Evolutionary conservation across 2,329 filamentous ascomycete genomes (phyloP), one percentile per base, ranked within the genome.

Genomic region (Aspergillus glaucus): DNA sequence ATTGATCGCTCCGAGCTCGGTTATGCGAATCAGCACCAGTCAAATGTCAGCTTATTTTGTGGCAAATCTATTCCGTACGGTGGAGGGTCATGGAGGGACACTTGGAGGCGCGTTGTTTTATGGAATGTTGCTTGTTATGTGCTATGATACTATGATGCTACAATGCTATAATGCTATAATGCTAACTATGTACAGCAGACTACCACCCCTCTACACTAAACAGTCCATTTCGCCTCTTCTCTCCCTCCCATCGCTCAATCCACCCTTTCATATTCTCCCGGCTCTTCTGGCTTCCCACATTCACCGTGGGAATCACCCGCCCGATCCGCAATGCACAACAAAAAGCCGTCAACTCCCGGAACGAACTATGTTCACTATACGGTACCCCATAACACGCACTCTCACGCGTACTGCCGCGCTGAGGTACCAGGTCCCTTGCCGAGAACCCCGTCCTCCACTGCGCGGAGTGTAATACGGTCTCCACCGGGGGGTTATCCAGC

Each of bases 311-410:
- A 14, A 98, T 86, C 6, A 98, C 81, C 69, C 85, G 88, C 55
- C 92, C 90, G 55, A 98, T 94, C 49, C 87, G 75, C 66, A 98
- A 66, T 17, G 85, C 81, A 76, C 93, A 93, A 57, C 92, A 81
- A 64, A 98, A 98, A 79, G 97, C 85, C 0, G 89, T 92, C 63
- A 98, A 70, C 74, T 98, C 93, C 37, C 92, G 79, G 64, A 98
- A 98, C 53, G 88, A 94, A 66, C 87, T 93, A 67, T 98, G 93
- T 72, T 98, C 93, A 45, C 86, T 91, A 65, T 98, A 98, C 2
- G 93, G 93, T 2, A 97, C 93, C 0, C 89, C 91, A 58, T 94
- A 95, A 66, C 90, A 96, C 66, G 86, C 85, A 34, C 87, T 87
- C 58, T 92, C 85, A 43, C 79, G 79, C 3, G 87, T 91, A 68